Evolutionary conservation across 1,139 yeast species (phyloP), one percentile per base, ranked within the genome.

Genomic region (Sugiyamaella novakii): DNA sequence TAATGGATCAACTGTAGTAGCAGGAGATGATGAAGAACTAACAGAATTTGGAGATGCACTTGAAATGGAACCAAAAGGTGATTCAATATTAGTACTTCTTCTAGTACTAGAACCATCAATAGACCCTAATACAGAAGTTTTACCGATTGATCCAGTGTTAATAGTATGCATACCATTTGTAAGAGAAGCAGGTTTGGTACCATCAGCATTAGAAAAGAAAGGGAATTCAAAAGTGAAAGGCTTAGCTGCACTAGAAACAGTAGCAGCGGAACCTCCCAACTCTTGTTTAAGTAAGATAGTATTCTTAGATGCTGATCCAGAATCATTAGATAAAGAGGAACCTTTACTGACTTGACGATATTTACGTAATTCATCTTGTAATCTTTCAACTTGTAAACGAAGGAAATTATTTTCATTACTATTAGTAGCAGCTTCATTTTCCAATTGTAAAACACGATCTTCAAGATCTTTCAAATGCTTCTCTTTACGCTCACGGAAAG

Each of bases 401-500:
- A 91, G 72, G 51, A 86, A 80, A 60, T 85, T 86, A 33, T 86
- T 75, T 63, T 89, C 96, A 22, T 86, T 75, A 54, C 74, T 73
- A 51, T 84, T 78, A 60, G 76, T 74, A 50, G 80, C 72, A 56
- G 84, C 84, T 59, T 83, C 85, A 55, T 78, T 78, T 67, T 91
- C 96, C 57, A 91, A 75, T 53, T 71, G 68, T 51, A 75, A 69
- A 15, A 91, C 95, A 59, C 86, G 83, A 49, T 82, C 84, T 65
- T 91, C 97, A 54, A 92, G 75, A 54, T 89, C 96, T 63, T 83
- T 79, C 83, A 92, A 78, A 62, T 86, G 88, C 50, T 77, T 77
- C 66, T 92, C 98, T 67, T 92, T 92, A 56, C 98, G 79, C 68
- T 92, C 98, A 54, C 98, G 76, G 68, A 89, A 92, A 7, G 98